A percentile compares a stretch with the other conserved stretches of the same genome.
These are phyloP conservation scores for Lablab purpureus DNA, from an alignment of 306 rosid genomes.

Conservation along the genomic window DNA sequence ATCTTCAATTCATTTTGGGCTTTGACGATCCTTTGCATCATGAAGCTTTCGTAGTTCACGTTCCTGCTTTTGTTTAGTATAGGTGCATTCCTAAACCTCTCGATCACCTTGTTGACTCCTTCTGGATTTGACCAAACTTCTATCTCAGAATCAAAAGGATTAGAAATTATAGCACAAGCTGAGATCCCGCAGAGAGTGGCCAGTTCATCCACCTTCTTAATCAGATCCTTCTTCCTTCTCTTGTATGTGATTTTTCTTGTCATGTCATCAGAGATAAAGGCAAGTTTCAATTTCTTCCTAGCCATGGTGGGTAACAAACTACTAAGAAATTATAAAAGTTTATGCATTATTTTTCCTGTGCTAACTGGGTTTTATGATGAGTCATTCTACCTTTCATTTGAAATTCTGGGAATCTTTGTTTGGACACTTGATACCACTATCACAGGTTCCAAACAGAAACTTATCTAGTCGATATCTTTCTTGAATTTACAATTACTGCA, in stretches of 20 bases:
- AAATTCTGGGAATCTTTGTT: not conserved
- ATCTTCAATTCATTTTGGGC: conserved; percentile 3
- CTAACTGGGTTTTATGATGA: not conserved
- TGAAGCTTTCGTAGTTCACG: too few relatives aligned
- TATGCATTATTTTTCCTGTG: not conserved
- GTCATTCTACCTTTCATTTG: too few relatives aligned
- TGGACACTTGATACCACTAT: too few relatives aligned
- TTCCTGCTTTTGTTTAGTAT: conserved; percentile 2
- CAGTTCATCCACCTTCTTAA: conserved; percentile 68
- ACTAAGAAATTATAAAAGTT: not conserved
- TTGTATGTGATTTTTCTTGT: conserved; percentile 63
- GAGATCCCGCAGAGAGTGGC: conserved; percentile 39
- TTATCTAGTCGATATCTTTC: not conserved
- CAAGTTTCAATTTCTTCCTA: conserved; percentile 60
- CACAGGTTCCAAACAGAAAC: too few relatives aligned
- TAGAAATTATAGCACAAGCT: too few relatives aligned
- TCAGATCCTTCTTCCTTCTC: conserved; percentile 67
- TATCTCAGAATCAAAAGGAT: too few relatives aligned
- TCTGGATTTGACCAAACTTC: conserved; percentile 51
- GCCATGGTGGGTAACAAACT: conserved; percentile 29
- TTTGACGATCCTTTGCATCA: conserved; percentile 21
- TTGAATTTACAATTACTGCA: not conserved
- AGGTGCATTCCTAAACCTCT: not conserved
- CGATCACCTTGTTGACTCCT: conserved; percentile 4
- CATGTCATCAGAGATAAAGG: conserved; percentile 48